These are phyloP conservation scores for Phytophthora europaea DNA, from an alignment of 352 stramenopile genomes.

Conservation along the genomic window DNA sequence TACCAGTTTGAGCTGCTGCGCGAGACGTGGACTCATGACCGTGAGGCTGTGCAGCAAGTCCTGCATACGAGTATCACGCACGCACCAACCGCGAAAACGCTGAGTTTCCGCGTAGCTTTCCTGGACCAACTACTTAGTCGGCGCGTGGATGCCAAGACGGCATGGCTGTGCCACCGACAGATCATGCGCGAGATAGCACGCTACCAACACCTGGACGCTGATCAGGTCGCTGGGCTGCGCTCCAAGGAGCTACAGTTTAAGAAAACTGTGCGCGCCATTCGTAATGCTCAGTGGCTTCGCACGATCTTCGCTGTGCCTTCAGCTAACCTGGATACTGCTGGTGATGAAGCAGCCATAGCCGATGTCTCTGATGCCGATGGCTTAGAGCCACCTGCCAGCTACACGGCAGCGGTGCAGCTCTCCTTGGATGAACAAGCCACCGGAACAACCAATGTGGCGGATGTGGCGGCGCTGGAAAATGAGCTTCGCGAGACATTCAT, in stretches of 20 bases:
- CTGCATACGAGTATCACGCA: conserved; percentile 68
- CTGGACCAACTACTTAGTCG: conserved; percentile 71
- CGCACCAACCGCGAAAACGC: conserved; percentile 56
- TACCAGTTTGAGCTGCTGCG: conserved; percentile 80
- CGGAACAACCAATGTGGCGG: conserved; percentile 15
- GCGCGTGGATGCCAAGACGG: conserved; percentile 79
- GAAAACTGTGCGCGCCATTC: conserved; percentile 71
- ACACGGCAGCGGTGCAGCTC: conserved; percentile 48
- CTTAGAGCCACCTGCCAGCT: conserved; percentile 29
- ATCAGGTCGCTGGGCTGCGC: conserved; percentile 70
- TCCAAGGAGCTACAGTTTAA: conserved; percentile 80
- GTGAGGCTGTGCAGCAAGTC: conserved; percentile 54
- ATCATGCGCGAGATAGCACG: conserved; percentile 83
- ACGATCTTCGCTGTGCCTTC: conserved; percentile 15
- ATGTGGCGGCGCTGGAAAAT: conserved; percentile 71
- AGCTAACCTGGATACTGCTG: not conserved
- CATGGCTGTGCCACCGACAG: conserved; percentile 82
- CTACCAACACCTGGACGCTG: conserved; percentile 74
- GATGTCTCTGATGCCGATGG: conserved; percentile 1
- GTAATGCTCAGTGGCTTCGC: conserved; percentile 55
- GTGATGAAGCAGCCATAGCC: conserved; percentile 10
- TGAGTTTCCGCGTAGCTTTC: conserved; percentile 76
- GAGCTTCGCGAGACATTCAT: conserved; percentile 73
- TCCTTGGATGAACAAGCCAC: conserved; percentile 20
- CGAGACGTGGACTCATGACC: conserved; percentile 75